Evolutionary conservation across 306 rosid genomes (phyloP).

Genomic region (Dalbergia cochinchinensis): DNA sequence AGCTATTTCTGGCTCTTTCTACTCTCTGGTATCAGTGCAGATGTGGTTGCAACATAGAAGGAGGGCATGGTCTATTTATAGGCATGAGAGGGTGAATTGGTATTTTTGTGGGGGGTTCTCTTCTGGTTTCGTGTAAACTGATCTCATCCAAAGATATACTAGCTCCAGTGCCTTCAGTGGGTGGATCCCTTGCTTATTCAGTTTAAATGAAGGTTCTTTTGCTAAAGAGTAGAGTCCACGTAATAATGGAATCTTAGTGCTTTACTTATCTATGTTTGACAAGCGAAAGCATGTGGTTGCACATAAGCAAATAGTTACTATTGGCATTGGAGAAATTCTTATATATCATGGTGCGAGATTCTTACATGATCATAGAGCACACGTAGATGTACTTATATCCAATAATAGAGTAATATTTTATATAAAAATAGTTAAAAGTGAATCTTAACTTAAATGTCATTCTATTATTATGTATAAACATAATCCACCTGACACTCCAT

Average conservation of each 20-base stretch:
- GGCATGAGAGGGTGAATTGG: conserved; percentile 39
- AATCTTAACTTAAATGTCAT: too few species aligned
- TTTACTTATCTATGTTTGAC: conserved; percentile 29
- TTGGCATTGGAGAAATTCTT: too few species aligned
- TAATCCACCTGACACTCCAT: too few species aligned
- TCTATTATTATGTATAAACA: too few species aligned
- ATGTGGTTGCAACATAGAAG: conserved; percentile 31
- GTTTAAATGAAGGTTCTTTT: conserved; percentile 45
- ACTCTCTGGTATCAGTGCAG: not conserved
- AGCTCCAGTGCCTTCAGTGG: conserved; percentile 41
- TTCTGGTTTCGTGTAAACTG: conserved; percentile 23
- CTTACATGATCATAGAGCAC: too few species aligned
- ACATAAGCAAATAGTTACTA: not conserved
- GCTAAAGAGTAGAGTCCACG: conserved; percentile 37
- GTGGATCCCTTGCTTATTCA: conserved; percentile 49
- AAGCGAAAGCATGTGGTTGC: conserved; percentile 25
- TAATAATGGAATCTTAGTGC: conserved; percentile 40
- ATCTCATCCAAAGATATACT: conserved; percentile 12
- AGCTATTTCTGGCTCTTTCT: conserved; percentile 9
- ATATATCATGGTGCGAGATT: too few species aligned
- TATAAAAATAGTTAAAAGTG: too few species aligned
- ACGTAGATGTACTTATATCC: too few species aligned
- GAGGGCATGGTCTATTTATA: conserved; percentile 38
- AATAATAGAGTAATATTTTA: too few species aligned
- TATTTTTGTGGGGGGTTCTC: not conserved